Evolutionary conservation across 2,329 filamentous ascomycete genomes (phyloP).

Genomic region (Hypoxylon sp.): DNA sequence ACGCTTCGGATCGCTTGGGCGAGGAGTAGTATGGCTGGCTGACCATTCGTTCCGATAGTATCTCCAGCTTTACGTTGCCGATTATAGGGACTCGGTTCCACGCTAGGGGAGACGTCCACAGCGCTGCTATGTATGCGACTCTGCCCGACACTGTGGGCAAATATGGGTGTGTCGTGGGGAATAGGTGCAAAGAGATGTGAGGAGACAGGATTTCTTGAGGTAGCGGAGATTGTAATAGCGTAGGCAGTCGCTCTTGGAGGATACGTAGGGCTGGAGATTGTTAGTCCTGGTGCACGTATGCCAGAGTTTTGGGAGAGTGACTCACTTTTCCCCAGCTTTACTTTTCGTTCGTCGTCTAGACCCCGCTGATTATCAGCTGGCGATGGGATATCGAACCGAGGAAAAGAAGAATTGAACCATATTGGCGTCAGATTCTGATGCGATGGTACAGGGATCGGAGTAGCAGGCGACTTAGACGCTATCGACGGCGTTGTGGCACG

Average conservation of each 20-base stretch:
- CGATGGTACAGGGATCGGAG: constrained; percentile 31
- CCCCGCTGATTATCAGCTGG: constrained; percentile 46
- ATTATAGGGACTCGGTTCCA: constrained; percentile 94
- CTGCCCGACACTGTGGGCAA: constrained; percentile 92
- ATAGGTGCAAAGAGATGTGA: constrained; percentile 77
- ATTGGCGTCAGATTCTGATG: constrained; percentile 54
- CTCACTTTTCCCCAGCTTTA: constrained; percentile 74
- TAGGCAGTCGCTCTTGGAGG: constrained; percentile 75
- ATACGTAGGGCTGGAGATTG: constrained; percentile 68
- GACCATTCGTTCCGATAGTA: constrained; percentile 90
- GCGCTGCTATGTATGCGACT: constrained; percentile 89
- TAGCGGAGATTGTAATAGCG: constrained; percentile 73
- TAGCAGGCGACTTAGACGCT: constrained; percentile 29
- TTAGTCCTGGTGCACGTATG: constrained; percentile 33
- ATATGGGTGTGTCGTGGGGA: constrained; percentile 83
- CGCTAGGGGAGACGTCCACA: constrained; percentile 95
- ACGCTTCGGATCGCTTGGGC: constrained; percentile 64
- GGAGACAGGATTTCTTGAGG: constrained; percentile 83
- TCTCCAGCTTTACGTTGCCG: constrained; percentile 88
- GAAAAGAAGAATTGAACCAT: constrained; percentile 59
- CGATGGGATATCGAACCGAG: constrained; percentile 46
- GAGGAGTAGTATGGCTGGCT: constrained; percentile 65
- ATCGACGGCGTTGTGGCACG: constrained; percentile 23
- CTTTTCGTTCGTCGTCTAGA: constrained; percentile 67
- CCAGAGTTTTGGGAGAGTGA: constrained; percentile 11